Percentiles rank a stretch among this genome's conserved stretches.
Conservation (phyloP, 2,329 filamentous ascomycete genomes). For the Diaporthe destruens region DNA sequence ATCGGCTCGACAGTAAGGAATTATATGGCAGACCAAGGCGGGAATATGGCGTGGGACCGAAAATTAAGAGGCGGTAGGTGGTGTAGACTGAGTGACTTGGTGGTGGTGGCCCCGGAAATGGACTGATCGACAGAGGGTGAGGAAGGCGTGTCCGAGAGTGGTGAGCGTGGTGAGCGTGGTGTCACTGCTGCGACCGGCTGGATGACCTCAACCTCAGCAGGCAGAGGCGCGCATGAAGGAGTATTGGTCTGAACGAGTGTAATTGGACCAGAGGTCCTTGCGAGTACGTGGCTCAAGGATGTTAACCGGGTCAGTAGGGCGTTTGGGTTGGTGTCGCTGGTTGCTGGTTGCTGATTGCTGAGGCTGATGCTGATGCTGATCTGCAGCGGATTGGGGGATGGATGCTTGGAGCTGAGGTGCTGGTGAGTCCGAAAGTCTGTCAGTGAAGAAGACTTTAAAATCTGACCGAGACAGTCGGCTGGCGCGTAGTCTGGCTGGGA, state of each 20-base stretch:
- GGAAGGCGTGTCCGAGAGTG: conserved; percentile 22
- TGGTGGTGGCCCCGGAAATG: conserved; percentile 38
- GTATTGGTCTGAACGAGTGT: conserved; percentile 58
- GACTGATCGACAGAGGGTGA: conserved; percentile 27
- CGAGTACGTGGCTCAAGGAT: background rate
- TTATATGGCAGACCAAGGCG: conserved; percentile 7
- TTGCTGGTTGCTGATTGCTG: background rate
- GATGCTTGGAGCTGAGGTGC: too few species aligned
- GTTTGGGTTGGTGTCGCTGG: background rate
- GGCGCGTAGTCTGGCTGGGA: background rate
- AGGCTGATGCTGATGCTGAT: conserved; percentile 2
- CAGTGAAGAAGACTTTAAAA: conserved; percentile 33
- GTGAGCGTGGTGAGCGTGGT: background rate
- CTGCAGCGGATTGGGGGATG: too few species aligned
- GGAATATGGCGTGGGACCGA: conserved; percentile 2
- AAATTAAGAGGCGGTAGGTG: background rate
- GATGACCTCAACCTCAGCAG: conserved; percentile 11
- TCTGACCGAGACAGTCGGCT: conserved; percentile 10
- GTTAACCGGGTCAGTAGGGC: conserved; percentile 5
- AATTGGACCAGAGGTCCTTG: conserved; percentile 66
- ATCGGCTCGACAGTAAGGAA: background rate
- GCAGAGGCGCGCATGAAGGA: conserved; percentile 3
- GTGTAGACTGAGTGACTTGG: background rate
- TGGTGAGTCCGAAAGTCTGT: conserved; percentile 17
- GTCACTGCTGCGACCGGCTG: background rate